Conservation (phyloP, 225 moss, liverwort and hornwort genomes). For the Straminergon stramineum region DNA sequence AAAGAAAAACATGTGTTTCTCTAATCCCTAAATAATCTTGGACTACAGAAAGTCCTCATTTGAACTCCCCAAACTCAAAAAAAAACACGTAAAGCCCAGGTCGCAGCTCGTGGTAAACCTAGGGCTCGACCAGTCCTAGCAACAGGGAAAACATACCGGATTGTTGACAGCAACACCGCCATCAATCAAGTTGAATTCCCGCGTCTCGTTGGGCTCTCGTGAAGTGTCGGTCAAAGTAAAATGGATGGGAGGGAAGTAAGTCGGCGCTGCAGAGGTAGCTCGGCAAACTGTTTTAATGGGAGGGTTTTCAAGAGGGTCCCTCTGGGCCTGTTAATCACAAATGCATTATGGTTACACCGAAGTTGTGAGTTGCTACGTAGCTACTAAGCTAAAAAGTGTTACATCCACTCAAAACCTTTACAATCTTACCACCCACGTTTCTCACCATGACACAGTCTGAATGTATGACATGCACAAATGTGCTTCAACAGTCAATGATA, state of each 20-base stretch:
- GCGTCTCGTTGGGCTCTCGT: neutral
- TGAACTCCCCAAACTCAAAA: neutral
- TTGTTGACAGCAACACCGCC: neutral
- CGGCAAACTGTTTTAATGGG: neutral
- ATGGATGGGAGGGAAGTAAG: neutral
- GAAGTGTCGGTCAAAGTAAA: neutral
- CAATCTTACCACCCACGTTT: neutral
- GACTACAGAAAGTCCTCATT: neutral
- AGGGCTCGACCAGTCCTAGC: neutral
- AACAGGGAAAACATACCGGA: neutral
- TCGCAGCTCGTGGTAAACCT: neutral
- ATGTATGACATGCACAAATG: neutral
- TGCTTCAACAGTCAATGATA: neutral
- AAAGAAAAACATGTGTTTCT: neutral
- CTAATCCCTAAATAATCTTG: neutral
- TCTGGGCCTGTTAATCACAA: neutral
- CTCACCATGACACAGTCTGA: neutral
- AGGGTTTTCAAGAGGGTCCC: neutral
- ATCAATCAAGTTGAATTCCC: neutral
- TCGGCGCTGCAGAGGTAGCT: neutral
- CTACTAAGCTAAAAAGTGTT: neutral
- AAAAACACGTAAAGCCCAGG: no score
- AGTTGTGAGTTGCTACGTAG: neutral
- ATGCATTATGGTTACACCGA: neutral
- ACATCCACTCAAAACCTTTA: no score